These are phyloP conservation scores for Ustilago lituana DNA, from an alignment of 1,284 basidiomycete genomes.

Conservation along the genomic window DNA sequence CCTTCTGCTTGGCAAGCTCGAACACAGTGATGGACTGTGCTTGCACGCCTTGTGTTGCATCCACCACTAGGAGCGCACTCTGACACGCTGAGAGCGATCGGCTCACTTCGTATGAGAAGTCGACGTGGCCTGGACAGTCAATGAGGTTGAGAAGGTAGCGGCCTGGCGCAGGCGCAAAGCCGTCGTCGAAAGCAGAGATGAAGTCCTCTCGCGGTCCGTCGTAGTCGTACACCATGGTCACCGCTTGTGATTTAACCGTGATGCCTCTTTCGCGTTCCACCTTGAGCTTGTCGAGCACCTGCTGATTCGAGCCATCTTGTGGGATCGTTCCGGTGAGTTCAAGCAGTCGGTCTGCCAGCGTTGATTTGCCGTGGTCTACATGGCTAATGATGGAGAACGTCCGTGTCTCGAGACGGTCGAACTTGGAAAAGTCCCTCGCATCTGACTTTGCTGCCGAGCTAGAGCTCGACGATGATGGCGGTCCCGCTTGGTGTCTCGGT, in stretches of 20 bases:
- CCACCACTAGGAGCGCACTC: conserved; percentile 88
- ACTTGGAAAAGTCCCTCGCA: conserved; percentile 23
- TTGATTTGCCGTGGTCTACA: conserved; percentile 67
- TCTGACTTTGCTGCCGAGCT: neutral
- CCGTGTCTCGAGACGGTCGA: conserved; percentile 54
- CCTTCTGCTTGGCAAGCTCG: conserved; percentile 78
- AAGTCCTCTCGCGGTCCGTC: conserved; percentile 30
- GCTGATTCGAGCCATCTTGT: conserved; percentile 55
- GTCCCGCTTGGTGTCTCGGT: neutral
- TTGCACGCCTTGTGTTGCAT: conserved; percentile 96
- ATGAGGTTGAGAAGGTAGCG: conserved; percentile 86
- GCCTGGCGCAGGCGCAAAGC: conserved; percentile 32
- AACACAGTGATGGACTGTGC: conserved; percentile 97
- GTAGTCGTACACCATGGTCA: conserved; percentile 64
- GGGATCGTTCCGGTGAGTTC: conserved; percentile 66
- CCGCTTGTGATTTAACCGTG: conserved; percentile 74
- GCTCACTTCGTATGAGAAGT: conserved; percentile 81
- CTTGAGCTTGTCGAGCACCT: conserved; percentile 74
- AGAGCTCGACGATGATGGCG: neutral
- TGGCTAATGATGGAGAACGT: conserved; percentile 66
- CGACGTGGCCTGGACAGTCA: conserved; percentile 79
- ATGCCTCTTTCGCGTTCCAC: conserved; percentile 95
- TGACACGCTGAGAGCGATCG: conserved; percentile 92
- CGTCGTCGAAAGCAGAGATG: conserved; percentile 43
- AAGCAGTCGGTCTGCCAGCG: conserved; percentile 65